phyloP scores from a whole-genome alignment of 225 moss, liverwort and hornwort genomes.

The Sphagnum contortum region DNA sequence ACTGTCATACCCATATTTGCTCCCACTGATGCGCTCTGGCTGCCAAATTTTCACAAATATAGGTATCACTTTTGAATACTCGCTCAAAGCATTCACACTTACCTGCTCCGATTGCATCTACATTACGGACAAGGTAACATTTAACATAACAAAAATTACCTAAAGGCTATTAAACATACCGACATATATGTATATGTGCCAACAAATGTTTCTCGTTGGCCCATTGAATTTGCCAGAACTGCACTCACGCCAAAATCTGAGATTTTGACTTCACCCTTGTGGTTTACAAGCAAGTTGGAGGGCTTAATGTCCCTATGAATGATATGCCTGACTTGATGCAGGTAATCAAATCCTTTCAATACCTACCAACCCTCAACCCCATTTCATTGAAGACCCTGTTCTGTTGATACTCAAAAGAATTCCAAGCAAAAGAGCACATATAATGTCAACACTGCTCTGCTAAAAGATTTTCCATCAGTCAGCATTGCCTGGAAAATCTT shows the following conservation, averaged over 20 bases:
- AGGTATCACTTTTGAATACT: neutral
- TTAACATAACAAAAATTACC: too few species aligned
- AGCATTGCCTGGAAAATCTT: too few species aligned
- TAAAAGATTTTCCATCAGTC: too few species aligned
- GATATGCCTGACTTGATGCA: constrained; percentile 68
- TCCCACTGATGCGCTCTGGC: constrained; percentile 86
- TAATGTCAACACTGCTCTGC: too few species aligned
- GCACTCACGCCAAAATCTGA: constrained; percentile 87
- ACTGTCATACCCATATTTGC: constrained; percentile 67
- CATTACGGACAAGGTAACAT: too few species aligned
- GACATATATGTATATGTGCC: constrained; percentile 86
- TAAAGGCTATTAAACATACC: constrained; percentile 18
- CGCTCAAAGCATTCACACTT: neutral
- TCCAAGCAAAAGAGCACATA: neutral
- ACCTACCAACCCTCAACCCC: constrained; percentile 25
- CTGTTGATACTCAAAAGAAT: neutral
- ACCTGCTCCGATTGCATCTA: too few species aligned
- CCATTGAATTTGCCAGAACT: constrained; percentile 65
- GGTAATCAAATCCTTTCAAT: constrained; percentile 56
- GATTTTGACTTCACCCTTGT: constrained; percentile 71
- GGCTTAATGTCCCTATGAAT: constrained; percentile 82
- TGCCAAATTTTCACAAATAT: constrained; percentile 18
- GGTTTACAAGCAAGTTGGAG: constrained; percentile 66
- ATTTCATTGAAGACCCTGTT: neutral
- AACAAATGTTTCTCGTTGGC: constrained; percentile 59